Conservation (phyloP, 2,329 filamentous ascomycete species). For the Claviceps africana region DNA sequence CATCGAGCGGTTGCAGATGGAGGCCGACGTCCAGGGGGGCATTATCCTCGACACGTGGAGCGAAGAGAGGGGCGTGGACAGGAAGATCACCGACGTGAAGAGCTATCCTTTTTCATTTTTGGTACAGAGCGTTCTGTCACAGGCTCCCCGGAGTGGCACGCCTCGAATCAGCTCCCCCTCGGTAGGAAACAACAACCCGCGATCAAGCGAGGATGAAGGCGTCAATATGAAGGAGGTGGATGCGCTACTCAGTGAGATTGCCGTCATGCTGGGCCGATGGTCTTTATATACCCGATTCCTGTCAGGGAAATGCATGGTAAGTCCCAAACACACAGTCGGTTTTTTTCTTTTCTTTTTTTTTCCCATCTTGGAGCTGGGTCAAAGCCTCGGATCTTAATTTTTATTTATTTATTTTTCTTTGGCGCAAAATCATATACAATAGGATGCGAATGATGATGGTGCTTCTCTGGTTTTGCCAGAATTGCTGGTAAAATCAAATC, state of each 20-base stretch:
- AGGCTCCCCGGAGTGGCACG: slow-evolving; percentile 49
- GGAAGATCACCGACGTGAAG: slow-evolving; percentile 86
- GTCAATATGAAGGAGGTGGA: slow-evolving; percentile 97
- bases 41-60: slow-evolving; percentile 93
- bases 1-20: slow-evolving; percentile 81
- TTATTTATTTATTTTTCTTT: neutral
- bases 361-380: neutral
- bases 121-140: slow-evolving; percentile 79
- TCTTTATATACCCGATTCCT: slow-evolving; percentile 84
- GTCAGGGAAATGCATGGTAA: slow-evolving; percentile 69
- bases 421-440: neutral
- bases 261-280: slow-evolving; percentile 87
- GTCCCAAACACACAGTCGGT: slow-evolving; percentile 13
- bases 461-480: slow-evolving; percentile 52
- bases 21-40: slow-evolving; percentile 91
- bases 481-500: slow-evolving; percentile 63
- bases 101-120: slow-evolving; percentile 96
- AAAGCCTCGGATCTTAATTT: neutral
- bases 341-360: too few species aligned
- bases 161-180: slow-evolving; percentile 67
- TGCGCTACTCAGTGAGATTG: slow-evolving; percentile 70
- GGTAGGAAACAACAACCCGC: slow-evolving; percentile 37
- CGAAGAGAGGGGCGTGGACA: slow-evolving; percentile 72
- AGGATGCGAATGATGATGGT: slow-evolving; percentile 41
- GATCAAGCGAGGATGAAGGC: slow-evolving; percentile 71